Base-by-base conservation (phyloP, 495 filamentous ascomycete genomes). In the Hypoxylon crocopeplum region DNA sequence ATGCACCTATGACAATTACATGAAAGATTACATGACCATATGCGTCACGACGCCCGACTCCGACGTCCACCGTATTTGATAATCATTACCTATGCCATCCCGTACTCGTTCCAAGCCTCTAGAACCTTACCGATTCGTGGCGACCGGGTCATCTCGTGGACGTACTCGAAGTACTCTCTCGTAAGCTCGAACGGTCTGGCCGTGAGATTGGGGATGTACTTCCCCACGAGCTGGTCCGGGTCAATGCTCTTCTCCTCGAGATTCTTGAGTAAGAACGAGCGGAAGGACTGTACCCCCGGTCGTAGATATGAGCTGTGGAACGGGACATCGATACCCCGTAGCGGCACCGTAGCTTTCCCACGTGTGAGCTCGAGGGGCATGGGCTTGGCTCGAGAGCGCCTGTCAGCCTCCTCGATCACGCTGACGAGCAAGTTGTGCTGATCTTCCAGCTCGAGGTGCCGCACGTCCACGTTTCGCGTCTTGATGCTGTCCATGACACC, bases 151-250 rank as follows among this genome's bases (percentile, higher is more conserved):
- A 98, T 79, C 37, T 81, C 79, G 77, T 96, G 96, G 22, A 98
- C 94, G 70, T 97, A 94, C 79, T 97, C 93, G 69, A 98, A 98
- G 77, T 98, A 98, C 72, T 96, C 94, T 81, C 93, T 96, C 32
- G 89, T 92, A 36, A 98, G 81, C 70, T 53, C 49, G 71, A 96
- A 95, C 5, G 90, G 91, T 58, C 85, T 83, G 7, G 91, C 91
- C 3, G 91, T 94, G 33, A 96, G 90, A 64, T 96, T 96, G 33
- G 91, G 91, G 49, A 96, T 92, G 77, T 95, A 96, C 73, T 94
- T 96, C 33, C 90, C 89, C 48, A 93, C 76, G 64, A 96, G 74
- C 75, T 93, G 94, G 71, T 84, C 84, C 15, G 91, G 90, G 62
- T 93, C 89, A 66, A 96, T 94, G 48, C 85, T 90, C 20, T 87